Conservation (phyloP, 208 protist species). For the Trypanosoma rangeli region DNA sequence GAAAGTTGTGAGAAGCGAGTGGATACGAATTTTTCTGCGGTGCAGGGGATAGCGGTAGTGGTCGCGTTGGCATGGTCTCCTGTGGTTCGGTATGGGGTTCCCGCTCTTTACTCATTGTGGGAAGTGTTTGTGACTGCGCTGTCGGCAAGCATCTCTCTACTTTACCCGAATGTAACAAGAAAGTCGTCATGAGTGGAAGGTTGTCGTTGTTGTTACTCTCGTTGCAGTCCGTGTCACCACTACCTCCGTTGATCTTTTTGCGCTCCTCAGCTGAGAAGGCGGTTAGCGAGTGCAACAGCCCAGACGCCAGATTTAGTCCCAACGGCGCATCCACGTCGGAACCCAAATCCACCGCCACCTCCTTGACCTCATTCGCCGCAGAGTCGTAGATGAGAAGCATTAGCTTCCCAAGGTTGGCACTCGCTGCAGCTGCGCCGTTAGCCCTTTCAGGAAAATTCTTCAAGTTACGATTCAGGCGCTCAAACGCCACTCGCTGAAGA, state of each 20-base stretch:
- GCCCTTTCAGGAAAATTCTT: background rate
- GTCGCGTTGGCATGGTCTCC: too few species aligned
- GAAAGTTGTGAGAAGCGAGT: too few species aligned
- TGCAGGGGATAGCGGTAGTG: too few species aligned
- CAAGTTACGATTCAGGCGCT: constrained; percentile 28
- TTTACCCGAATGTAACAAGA: background rate
- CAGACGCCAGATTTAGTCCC: constrained; percentile 67
- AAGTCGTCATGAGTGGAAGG: constrained; percentile 8
- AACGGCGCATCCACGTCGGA: constrained; percentile 46
- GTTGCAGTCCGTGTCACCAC: background rate
- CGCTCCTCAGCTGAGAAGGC: background rate
- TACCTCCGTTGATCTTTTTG: background rate
- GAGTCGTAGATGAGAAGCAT: constrained; percentile 79
- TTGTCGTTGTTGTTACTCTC: background rate
- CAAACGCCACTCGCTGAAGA: constrained; percentile 40
- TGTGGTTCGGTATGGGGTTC: too few species aligned
- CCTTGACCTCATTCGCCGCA: constrained; percentile 61
- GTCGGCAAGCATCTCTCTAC: background rate
- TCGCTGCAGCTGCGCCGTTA: background rate
- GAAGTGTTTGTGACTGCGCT: too few species aligned
- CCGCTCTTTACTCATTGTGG: too few species aligned
- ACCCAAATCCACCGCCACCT: constrained; percentile 73
- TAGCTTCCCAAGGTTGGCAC: constrained; percentile 42
- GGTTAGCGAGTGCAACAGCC: constrained; percentile 69
- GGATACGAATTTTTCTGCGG: too few species aligned